Percentiles rank a stretch among this genome's conserved stretches.
Evolutionary conservation across 441 rosid species (phyloP).

Genomic region (Euphorbia celastroides): DNA sequence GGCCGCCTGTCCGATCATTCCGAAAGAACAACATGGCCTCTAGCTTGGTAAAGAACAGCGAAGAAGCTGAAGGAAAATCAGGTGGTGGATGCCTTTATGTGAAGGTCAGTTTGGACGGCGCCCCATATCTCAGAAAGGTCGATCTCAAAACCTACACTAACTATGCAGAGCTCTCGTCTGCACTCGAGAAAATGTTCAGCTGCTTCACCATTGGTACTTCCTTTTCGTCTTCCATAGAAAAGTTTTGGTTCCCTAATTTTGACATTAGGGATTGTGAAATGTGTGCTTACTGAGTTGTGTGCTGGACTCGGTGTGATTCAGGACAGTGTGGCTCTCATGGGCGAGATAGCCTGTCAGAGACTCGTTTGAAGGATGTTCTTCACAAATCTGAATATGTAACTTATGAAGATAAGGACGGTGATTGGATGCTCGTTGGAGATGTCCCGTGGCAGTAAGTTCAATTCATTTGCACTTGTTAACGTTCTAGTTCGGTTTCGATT

Average conservation of each 20-base stretch:
- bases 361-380: slow-evolving; percentile 37
- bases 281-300: slow-evolving; percentile 18
- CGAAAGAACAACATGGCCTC: slow-evolving; percentile 53
- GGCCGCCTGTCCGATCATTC: slow-evolving; percentile 60
- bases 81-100: slow-evolving; percentile 42
- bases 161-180: slow-evolving; percentile 43
- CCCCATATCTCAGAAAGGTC: slow-evolving; percentile 56
- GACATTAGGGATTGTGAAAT: no score
- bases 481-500: neutral
- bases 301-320: slow-evolving; percentile 24
- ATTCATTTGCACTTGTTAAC: neutral
- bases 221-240: neutral
- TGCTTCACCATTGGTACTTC: slow-evolving; percentile 50
- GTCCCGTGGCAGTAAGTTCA: slow-evolving; percentile 58
- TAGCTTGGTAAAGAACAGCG: slow-evolving; percentile 33
- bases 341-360: slow-evolving; percentile 31
- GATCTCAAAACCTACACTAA: slow-evolving; percentile 41
- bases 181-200: slow-evolving; percentile 55
- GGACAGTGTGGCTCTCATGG: slow-evolving; percentile 49
- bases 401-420: slow-evolving; percentile 48
- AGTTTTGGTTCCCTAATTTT: no score
- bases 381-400: slow-evolving; percentile 50
- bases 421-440: slow-evolving; percentile 66
- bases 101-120: slow-evolving; percentile 63
- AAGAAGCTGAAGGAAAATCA: slow-evolving; percentile 35